These are phyloP conservation scores for Didymella exigua DNA, from an alignment of 2,329 filamentous ascomycete genomes.

Conservation along the genomic window DNA sequence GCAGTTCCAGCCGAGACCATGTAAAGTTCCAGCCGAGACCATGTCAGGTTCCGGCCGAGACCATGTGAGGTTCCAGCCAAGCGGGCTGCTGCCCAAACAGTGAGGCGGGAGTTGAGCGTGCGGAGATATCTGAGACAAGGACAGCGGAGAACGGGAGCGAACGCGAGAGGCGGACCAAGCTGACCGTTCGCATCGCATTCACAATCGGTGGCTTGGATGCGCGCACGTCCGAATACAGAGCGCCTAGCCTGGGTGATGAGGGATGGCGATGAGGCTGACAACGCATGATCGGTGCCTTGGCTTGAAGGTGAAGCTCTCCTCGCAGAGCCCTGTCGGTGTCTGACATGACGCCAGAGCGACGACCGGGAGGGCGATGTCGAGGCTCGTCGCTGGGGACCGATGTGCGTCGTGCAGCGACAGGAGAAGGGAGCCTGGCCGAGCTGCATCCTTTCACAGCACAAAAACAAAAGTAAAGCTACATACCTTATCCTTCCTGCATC, in stretches of 20 bases:
- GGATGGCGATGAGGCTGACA: not conserved
- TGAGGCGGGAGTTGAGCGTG: conserved; percentile 41
- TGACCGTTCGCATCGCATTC: conserved; percentile 36
- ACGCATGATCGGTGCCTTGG: conserved; percentile 36
- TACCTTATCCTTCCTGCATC: conserved; percentile 98
- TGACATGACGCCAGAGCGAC: conserved; percentile 13
- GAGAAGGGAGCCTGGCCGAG: no score
- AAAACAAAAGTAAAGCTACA: conserved; percentile 49
- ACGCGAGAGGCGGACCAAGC: conserved; percentile 22
- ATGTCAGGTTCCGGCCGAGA: no score
- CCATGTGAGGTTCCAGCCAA: no score
- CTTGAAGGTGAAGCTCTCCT: conserved; percentile 9
- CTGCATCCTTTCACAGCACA: no score
- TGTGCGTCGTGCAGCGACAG: not conserved
- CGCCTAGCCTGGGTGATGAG: conserved; percentile 2
- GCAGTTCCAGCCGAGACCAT: no score
- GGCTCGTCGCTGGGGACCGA: not conserved
- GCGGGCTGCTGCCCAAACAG: conserved; percentile 48
- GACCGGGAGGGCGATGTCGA: not conserved
- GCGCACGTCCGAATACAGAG: conserved; percentile 1
- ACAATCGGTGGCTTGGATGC: conserved; percentile 36
- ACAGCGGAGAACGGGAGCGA: conserved; percentile 13
- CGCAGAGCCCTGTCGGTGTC: not conserved
- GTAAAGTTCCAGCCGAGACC: no score
- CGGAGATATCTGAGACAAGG: conserved; percentile 5